A percentile compares a stretch with the other conserved stretches of the same genome.
Conservation (phyloP, 345 rosid species). For the Eucalyptus tenuipes region DNA sequence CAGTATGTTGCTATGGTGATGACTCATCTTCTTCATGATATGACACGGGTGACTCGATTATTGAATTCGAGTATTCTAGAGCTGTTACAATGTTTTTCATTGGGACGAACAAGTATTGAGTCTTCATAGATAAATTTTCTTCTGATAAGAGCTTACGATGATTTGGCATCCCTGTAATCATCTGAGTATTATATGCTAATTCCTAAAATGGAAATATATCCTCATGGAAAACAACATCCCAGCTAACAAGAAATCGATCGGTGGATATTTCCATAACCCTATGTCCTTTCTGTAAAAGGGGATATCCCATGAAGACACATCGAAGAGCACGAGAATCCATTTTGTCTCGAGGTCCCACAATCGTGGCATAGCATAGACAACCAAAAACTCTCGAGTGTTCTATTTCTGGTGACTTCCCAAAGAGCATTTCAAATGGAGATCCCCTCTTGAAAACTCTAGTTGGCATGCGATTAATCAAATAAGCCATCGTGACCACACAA, state of each 20-base stretch:
- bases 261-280: background rate
- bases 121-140: background rate
- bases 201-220: background rate
- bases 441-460: no score
- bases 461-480: no score
- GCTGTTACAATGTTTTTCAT: rapidly evolving
- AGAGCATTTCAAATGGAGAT: no score
- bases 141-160: rapidly evolving
- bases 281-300: background rate
- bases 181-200: background rate
- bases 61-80: background rate
- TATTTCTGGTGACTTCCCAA: no score
- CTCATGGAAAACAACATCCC: background rate
- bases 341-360: background rate
- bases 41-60: rapidly evolving
- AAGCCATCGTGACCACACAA: no score
- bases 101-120: background rate
- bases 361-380: background rate
- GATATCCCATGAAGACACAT: background rate
- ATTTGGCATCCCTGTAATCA: no score
- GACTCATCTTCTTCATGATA: background rate
- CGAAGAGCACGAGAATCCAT: background rate
- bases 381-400: no score
- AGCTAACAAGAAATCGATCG: no score
- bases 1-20: background rate